phyloP scores from a whole-genome alignment of 1,284 basidiomycete genomes.

The Kalmanozyma brasiliensis region DNA sequence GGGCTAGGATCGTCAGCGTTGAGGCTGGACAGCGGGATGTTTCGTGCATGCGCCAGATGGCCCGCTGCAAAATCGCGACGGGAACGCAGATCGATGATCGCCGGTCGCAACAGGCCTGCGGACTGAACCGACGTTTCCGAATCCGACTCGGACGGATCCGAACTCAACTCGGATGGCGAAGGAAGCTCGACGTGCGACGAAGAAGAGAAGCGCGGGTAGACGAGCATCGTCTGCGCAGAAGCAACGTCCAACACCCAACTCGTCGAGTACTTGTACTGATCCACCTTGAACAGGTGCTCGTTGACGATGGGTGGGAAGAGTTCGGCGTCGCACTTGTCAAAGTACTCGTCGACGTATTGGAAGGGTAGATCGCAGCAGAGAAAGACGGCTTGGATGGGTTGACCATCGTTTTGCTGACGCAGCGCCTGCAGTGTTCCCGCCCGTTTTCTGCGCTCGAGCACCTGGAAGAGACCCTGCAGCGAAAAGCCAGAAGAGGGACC shows the following conservation, averaged over 20 bases:
- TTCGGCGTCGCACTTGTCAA: conserved; percentile 19
- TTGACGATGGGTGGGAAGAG: conserved; percentile 35
- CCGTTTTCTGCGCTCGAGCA: conserved; percentile 27
- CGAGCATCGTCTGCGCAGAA: conserved; percentile 31
- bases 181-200: conserved; percentile 4
- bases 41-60: conserved; percentile 17
- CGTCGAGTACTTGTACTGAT: conserved; percentile 34
- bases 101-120: conserved; percentile 12
- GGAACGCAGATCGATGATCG: conserved; percentile 28
- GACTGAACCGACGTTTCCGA: conserved; percentile 4
- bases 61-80: conserved; percentile 11
- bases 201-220: conserved; percentile 31
- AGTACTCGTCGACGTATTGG: conserved; percentile 52
- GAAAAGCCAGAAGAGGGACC: conserved; percentile 44
- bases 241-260: conserved; percentile 36
- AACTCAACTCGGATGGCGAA: conserved; percentile 8
- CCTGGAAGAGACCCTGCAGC: conserved; percentile 39
- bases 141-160: conserved; percentile 12
- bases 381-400: conserved; percentile 39
- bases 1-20: conserved; percentile 22
- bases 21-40: conserved; percentile 31
- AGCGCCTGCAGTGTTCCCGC: conserved; percentile 25
- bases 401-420: conserved; percentile 28
- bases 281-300: conserved; percentile 40
- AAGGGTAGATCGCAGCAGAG: conserved; percentile 52